Conservation (phyloP, 345 rosid genomes). For the Murraya koenigii region DNA sequence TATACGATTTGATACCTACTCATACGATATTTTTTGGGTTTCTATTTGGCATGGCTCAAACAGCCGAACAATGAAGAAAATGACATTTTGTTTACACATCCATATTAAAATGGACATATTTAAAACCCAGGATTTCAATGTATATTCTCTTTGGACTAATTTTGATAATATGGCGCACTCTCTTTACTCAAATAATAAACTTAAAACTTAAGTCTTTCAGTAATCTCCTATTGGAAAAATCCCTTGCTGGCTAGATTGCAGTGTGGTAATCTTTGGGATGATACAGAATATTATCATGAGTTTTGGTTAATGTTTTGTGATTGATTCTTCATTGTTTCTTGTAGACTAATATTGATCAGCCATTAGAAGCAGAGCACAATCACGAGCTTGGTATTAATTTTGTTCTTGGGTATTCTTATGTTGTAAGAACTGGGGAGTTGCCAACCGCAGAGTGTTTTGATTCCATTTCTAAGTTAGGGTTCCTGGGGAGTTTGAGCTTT, state of each 20-base stretch:
- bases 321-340: background rate
- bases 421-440: background rate
- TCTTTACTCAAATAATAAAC: background rate
- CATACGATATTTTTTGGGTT: background rate
- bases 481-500: background rate
- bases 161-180: background rate
- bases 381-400: background rate
- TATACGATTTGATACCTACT: background rate
- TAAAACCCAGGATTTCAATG: background rate
- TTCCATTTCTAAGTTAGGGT: background rate
- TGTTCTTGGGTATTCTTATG: background rate
- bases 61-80: background rate
- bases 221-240: background rate
- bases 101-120: background rate
- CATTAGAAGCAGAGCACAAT: background rate
- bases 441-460: background rate
- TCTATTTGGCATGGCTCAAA: background rate
- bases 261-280: background rate
- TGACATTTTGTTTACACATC: background rate
- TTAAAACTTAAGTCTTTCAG: background rate
- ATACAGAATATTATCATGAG: background rate
- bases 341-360: background rate
- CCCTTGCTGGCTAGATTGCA: background rate
- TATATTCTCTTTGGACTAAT: background rate
- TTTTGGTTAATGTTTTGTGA: background rate